phyloP scores from a whole-genome alignment of 192 early-diverging fungal genomes.

The Helicostylum pulchrum region DNA sequence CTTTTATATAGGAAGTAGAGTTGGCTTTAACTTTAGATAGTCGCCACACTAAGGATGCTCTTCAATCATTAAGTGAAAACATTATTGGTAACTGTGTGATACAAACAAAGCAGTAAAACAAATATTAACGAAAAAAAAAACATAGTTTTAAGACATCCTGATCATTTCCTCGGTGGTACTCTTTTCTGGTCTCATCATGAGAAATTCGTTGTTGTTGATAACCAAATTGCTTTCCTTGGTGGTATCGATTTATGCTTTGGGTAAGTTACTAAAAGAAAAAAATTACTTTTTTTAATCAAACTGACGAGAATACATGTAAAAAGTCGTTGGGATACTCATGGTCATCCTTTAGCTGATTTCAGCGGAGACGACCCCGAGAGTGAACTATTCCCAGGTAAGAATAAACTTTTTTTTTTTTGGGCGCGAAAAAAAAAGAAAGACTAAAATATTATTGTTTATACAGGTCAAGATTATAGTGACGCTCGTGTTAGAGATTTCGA shows the following conservation, averaged over 20 bases:
- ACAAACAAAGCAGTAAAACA: no score
- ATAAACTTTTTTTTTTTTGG: neutral
- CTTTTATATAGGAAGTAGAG: conserved; percentile 56
- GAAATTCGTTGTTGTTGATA: conserved; percentile 77
- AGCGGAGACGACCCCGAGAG: conserved; percentile 40
- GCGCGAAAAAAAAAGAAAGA: no score
- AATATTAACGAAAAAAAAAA: neutral
- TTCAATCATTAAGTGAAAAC: conserved; percentile 70
- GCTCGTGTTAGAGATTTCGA: conserved; percentile 75
- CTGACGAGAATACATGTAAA: neutral
- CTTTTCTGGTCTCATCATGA: conserved; percentile 90
- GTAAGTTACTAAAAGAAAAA: conserved; percentile 15
- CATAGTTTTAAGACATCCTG: conserved; percentile 79
- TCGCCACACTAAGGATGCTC: conserved; percentile 70
- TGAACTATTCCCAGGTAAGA: conserved; percentile 44
- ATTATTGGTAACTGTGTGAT: conserved; percentile 52
- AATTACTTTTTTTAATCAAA: neutral
- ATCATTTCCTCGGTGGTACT: conserved; percentile 74
- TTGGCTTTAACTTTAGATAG: conserved; percentile 75
- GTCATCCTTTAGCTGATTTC: conserved; percentile 74
- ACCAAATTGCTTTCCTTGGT: conserved; percentile 80
- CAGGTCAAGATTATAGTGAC: conserved; percentile 80
- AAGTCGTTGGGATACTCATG: conserved; percentile 64
- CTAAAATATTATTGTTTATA: neutral
- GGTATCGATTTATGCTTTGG: conserved; percentile 87